These are phyloP conservation scores for Trametes polyzona DNA, from an alignment of 1,284 basidiomycete species.

Conservation along the genomic window DNA sequence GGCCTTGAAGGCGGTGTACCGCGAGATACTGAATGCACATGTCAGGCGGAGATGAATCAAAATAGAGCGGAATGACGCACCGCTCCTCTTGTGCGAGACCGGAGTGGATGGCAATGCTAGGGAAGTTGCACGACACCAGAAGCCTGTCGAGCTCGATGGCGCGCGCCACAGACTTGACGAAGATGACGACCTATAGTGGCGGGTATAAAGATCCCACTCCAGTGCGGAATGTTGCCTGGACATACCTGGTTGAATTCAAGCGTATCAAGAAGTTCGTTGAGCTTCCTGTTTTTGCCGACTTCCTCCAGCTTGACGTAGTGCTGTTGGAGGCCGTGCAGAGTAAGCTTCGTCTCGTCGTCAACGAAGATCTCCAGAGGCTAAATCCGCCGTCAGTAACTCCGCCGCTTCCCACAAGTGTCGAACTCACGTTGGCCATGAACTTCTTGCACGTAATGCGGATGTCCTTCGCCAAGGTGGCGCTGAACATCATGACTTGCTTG, in stretches of 20 bases:
- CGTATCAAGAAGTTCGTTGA: conserved; percentile 95
- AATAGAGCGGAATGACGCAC: conserved; percentile 48
- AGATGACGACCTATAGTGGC: conserved; percentile 89
- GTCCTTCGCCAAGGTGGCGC: conserved; percentile 96
- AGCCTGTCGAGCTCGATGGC: conserved; percentile 97
- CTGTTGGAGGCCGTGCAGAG: conserved; percentile 97
- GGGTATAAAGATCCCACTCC: not conserved
- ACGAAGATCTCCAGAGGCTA: conserved; percentile 99
- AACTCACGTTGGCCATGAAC: conserved; percentile 97
- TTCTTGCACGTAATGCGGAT: conserved; percentile 99
- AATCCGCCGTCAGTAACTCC: conserved; percentile 4
- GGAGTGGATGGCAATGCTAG: conserved; percentile 97
- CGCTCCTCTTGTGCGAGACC: conserved; percentile 95
- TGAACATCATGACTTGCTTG: conserved; percentile 99
- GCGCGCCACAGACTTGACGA: conserved; percentile 97
- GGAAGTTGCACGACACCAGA: conserved; percentile 97
- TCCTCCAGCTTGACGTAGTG: conserved; percentile 98
- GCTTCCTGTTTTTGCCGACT: conserved; percentile 94
- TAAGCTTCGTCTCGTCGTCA: conserved; percentile 99
- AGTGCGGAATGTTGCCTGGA: not conserved
- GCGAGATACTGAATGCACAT: conserved; percentile 69
- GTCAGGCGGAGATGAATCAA: conserved; percentile 19
- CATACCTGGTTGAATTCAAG: conserved; percentile 97
- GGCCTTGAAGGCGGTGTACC: conserved; percentile 99
- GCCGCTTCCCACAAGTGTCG: not conserved